These are phyloP conservation scores for Pseudogymnoascus sp. DNA, from an alignment of 2,329 filamentous ascomycete species.

Conservation along the genomic window DNA sequence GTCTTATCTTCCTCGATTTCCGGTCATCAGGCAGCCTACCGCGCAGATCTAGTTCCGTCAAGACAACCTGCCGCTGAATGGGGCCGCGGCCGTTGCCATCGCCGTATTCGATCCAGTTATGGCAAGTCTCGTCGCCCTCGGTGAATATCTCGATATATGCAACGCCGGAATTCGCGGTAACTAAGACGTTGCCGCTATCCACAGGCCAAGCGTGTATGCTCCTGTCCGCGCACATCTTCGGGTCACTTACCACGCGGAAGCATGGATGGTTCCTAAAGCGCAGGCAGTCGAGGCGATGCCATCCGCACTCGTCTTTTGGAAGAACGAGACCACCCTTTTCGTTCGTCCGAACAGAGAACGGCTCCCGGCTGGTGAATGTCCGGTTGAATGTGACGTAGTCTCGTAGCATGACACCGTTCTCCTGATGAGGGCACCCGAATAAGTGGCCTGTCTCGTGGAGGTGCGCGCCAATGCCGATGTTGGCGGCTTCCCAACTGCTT, in stretches of 20 bases:
- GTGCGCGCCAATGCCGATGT: slow-evolving; percentile 88
- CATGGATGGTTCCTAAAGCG: slow-evolving; percentile 87
- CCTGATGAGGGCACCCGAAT: slow-evolving; percentile 84
- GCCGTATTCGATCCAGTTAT: slow-evolving; percentile 73
- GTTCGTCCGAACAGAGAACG: slow-evolving; percentile 81
- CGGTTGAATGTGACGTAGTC: slow-evolving; percentile 83
- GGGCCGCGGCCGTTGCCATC: slow-evolving; percentile 52
- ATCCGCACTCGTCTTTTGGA: slow-evolving; percentile 76
- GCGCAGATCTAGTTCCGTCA: slow-evolving; percentile 66
- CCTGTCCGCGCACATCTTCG: slow-evolving; percentile 56
- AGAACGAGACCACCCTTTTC: slow-evolving; percentile 71
- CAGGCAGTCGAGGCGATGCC: slow-evolving; percentile 84
- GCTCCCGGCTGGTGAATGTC: slow-evolving; percentile 73
- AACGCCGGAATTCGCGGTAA: slow-evolving; percentile 75
- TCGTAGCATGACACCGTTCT: slow-evolving; percentile 83
- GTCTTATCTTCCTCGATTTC: slow-evolving; percentile 61
- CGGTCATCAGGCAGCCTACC: slow-evolving; percentile 65
- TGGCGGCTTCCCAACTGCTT: slow-evolving; percentile 92
- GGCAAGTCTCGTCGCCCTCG: slow-evolving; percentile 76
- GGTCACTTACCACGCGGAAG: slow-evolving; percentile 77
- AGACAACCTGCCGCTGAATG: slow-evolving; percentile 68
- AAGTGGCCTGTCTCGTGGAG: slow-evolving; percentile 86
- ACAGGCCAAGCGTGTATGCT: slow-evolving; percentile 83
- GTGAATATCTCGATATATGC: slow-evolving; percentile 78
- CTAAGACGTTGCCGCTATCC: slow-evolving; percentile 67